phyloP scores from a whole-genome alignment of 1,284 basidiomycete species.

The Malassezia slooffiae region DNA sequence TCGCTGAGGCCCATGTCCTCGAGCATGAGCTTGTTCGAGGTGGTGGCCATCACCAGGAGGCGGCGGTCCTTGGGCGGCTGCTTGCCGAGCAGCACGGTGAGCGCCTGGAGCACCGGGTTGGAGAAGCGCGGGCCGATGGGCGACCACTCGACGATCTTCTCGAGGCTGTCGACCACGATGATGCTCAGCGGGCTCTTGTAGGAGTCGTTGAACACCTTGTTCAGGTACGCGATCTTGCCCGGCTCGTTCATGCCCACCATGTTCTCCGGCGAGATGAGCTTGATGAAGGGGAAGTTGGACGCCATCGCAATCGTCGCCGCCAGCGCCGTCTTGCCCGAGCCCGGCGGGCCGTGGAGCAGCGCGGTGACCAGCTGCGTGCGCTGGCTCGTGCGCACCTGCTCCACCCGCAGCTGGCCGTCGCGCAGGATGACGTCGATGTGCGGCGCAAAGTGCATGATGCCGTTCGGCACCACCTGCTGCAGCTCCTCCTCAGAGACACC shows the following conservation, averaged over 20 bases:
- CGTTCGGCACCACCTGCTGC: slow-evolving; percentile 84
- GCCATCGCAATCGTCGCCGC: slow-evolving; percentile 87
- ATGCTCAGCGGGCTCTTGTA: slow-evolving; percentile 96
- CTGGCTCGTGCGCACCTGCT: slow-evolving; percentile 82
- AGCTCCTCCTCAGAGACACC: slow-evolving; percentile 97
- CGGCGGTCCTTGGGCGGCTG: slow-evolving; percentile 92
- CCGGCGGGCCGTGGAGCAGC: slow-evolving; percentile 73
- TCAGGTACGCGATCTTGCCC: slow-evolving; percentile 83
- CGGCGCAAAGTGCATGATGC: slow-evolving; percentile 79
- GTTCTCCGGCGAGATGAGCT: slow-evolving; percentile 85
- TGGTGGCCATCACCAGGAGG: slow-evolving; percentile 81
- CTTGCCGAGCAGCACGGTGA: slow-evolving; percentile 77
- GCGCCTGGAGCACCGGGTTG: slow-evolving; percentile 79
- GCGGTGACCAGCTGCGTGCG: slow-evolving; percentile 86
- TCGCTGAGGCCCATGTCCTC: slow-evolving; percentile 80
- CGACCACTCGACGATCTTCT: slow-evolving; percentile 59
- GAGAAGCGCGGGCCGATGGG: slow-evolving; percentile 93
- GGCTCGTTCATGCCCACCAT: slow-evolving; percentile 91
- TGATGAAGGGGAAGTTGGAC: slow-evolving; percentile 94
- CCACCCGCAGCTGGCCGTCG: slow-evolving; percentile 82
- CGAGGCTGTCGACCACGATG: slow-evolving; percentile 70
- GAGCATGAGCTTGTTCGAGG: slow-evolving; percentile 75
- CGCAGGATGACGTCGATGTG: slow-evolving; percentile 65
- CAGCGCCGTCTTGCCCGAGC: slow-evolving; percentile 87
- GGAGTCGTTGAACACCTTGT: slow-evolving; percentile 87